Evolutionary conservation across 2,329 filamentous ascomycete genomes (phyloP).

Genomic region (Aspergillus eucalypticola): DNA sequence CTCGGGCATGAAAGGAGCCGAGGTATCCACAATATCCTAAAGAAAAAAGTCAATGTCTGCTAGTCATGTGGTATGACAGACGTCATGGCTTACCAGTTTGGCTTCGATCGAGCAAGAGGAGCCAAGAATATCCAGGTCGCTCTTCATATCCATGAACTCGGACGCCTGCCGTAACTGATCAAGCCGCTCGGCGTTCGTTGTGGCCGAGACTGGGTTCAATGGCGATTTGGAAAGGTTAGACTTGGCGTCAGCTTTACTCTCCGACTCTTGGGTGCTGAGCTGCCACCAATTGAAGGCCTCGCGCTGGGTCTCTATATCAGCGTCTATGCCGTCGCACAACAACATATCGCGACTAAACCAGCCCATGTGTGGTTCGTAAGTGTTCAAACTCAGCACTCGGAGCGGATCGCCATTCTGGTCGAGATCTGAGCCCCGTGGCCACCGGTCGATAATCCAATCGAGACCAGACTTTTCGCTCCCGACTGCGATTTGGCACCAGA

Average conservation of each 20-base stretch:
- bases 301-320: conserved; percentile 63
- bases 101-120: conserved; percentile 28
- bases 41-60: conserved; percentile 19
- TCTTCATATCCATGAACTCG: conserved; percentile 37
- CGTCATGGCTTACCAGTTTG: conserved; percentile 28
- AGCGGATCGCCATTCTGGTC: conserved; percentile 68
- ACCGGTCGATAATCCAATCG: conserved; percentile 83
- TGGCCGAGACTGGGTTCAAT: conserved; percentile 1
- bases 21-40: conserved; percentile 61
- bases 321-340: conserved; percentile 42
- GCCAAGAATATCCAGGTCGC: conserved; percentile 39
- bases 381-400: conserved; percentile 77
- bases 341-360: conserved; percentile 65
- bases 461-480: conserved; percentile 85
- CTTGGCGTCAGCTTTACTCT: conserved; percentile 39
- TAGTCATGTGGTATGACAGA: neutral
- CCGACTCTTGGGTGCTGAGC: conserved; percentile 63
- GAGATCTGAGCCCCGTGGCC: conserved; percentile 69
- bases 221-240: neutral
- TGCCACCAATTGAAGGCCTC: conserved; percentile 70
- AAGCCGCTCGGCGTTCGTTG: conserved; percentile 26
- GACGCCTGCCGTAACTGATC: conserved; percentile 31
- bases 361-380: conserved; percentile 78
- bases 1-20: conserved; percentile 58
- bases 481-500: conserved; percentile 96